These are phyloP conservation scores for Colletotrichum echinochloae DNA, from an alignment of 2,329 filamentous ascomycete genomes.

Conservation along the genomic window DNA sequence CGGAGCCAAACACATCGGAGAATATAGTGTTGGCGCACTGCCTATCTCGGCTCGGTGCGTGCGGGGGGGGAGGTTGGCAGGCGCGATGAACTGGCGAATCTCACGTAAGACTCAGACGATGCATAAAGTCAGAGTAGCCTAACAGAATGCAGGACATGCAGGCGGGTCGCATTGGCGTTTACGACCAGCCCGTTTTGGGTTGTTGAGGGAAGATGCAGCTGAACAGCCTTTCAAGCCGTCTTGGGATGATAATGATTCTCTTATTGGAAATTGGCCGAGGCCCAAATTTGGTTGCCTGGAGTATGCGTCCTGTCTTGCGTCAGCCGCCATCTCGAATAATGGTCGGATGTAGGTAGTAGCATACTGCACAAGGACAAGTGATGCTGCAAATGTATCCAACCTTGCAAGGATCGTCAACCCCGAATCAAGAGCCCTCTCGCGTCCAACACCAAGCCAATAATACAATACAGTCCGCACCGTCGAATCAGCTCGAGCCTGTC, in stretches of 20 bases:
- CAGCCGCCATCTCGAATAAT: background rate
- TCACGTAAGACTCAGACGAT: constrained; percentile 29
- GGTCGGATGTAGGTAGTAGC: too few relatives aligned
- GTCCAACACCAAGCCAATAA: background rate
- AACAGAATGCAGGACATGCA: background rate
- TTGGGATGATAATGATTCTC: background rate
- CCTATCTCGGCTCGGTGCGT: background rate
- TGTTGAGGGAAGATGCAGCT: background rate
- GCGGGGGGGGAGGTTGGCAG: background rate
- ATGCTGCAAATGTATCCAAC: background rate
- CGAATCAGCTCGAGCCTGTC: background rate
- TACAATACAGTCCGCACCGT: too few relatives aligned
- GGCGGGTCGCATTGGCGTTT: background rate
- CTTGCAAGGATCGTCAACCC: background rate
- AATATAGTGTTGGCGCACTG: background rate
- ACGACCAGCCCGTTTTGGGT: constrained; percentile 18
- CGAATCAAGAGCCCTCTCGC: background rate
- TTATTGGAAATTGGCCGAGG: background rate
- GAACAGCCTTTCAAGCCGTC: background rate
- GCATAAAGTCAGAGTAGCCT: constrained; percentile 3
- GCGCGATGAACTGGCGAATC: constrained; percentile 24
- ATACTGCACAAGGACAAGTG: background rate
- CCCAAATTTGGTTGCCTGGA: constrained; percentile 1
- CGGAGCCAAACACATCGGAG: background rate
- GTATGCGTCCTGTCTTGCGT: background rate